These are phyloP conservation scores for Seiridium cupressi DNA, from an alignment of 2,329 filamentous ascomycete genomes.

Conservation along the genomic window DNA sequence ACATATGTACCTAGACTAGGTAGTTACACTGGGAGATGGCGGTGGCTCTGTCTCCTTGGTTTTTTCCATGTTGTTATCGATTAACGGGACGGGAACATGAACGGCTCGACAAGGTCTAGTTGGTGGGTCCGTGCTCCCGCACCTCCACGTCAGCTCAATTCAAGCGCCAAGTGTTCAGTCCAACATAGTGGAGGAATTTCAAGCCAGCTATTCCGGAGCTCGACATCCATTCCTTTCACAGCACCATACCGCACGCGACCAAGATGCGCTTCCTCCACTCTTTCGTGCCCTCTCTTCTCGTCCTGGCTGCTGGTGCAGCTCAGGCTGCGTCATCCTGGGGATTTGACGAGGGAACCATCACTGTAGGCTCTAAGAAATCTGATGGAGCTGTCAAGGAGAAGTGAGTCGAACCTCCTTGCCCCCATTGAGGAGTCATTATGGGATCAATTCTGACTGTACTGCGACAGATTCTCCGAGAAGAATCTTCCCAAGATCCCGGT, in stretches of 20 bases:
- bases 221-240: background rate
- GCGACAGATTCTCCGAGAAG: slow-evolving; percentile 54
- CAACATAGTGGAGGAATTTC: background rate
- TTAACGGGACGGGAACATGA: too few relatives aligned
- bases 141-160: slow-evolving; percentile 1
- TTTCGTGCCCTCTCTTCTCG: slow-evolving; percentile 37
- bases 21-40: too few relatives aligned
- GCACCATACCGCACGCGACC: slow-evolving; percentile 6
- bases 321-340: slow-evolving; percentile 63
- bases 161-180: slow-evolving; percentile 5
- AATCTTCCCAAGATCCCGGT: slow-evolving; percentile 63
- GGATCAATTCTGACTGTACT: slow-evolving; percentile 6
- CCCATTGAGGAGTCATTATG: background rate
- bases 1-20: too few relatives aligned
- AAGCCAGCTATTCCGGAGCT: background rate
- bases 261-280: slow-evolving; percentile 41
- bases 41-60: too few relatives aligned
- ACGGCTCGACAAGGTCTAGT: background rate
- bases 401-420: slow-evolving; percentile 41
- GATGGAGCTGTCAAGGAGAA: slow-evolving; percentile 62
- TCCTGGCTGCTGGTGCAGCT: slow-evolving; percentile 49
- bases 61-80: too few relatives aligned
- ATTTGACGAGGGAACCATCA: slow-evolving; percentile 71
- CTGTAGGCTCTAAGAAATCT: slow-evolving; percentile 64
- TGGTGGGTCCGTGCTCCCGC: background rate